Conservation (phyloP, 1,139 yeast species). For the Schizosaccharomyces versatilis region DNA sequence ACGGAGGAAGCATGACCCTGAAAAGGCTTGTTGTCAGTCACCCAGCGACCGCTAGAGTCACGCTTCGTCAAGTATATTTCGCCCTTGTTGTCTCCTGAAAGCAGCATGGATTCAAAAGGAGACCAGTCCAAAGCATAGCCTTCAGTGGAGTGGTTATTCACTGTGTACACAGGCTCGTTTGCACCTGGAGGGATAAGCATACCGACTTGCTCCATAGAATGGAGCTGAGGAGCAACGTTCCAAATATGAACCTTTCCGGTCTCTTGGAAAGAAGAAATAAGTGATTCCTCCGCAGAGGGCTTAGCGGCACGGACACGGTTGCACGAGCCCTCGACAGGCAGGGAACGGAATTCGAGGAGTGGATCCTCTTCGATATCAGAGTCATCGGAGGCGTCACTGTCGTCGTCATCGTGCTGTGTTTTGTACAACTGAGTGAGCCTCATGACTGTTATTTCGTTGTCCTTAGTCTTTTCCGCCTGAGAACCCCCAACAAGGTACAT, state of each 20-base stretch:
- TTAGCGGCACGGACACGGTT: slow-evolving; percentile 60
- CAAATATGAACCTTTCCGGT: slow-evolving; percentile 72
- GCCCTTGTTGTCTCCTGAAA: slow-evolving; percentile 47
- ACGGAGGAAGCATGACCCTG: slow-evolving; percentile 35
- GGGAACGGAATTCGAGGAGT: slow-evolving; percentile 56
- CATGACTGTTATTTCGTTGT: slow-evolving; percentile 68
- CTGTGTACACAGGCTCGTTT: slow-evolving; percentile 68
- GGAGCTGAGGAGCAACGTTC: slow-evolving; percentile 58
- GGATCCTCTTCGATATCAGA: slow-evolving; percentile 61
- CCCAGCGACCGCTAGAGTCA: slow-evolving; percentile 53
- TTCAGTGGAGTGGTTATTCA: slow-evolving; percentile 69
- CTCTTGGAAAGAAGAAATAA: slow-evolving; percentile 77
- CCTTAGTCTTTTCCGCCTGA: slow-evolving; percentile 71
- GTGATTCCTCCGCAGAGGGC: slow-evolving; percentile 50
- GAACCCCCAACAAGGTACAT: slow-evolving; percentile 77
- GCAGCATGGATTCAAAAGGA: slow-evolving; percentile 47
- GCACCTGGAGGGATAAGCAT: slow-evolving; percentile 52
- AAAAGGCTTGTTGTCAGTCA: slow-evolving; percentile 67
- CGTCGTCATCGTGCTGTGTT: slow-evolving; percentile 43
- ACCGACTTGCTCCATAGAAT: slow-evolving; percentile 78
- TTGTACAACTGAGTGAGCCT: slow-evolving; percentile 63
- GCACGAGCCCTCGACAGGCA: slow-evolving; percentile 63
- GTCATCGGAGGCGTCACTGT: slow-evolving; percentile 47
- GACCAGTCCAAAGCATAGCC: slow-evolving; percentile 98
- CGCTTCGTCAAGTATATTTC: slow-evolving; percentile 39